Evolutionary conservation across 2,329 filamentous ascomycete species (phyloP).

Genomic region (Trichoderma harzianum): DNA sequence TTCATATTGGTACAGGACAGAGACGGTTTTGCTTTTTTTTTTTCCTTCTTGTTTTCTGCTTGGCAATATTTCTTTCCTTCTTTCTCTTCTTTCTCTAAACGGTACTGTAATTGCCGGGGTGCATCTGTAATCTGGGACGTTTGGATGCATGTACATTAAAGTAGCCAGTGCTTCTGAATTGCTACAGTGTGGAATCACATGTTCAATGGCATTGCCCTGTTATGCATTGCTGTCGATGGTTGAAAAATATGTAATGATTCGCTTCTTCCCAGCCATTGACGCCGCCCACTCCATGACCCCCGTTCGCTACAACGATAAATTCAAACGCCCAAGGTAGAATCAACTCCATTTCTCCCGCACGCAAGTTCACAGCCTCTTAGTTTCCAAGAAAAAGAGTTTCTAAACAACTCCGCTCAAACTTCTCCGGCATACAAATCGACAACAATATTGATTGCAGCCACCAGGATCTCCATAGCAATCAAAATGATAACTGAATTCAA

Average conservation of each 20-base stretch:
- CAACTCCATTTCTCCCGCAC: background rate
- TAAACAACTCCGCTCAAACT: constrained; percentile 11
- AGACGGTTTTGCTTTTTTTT: background rate
- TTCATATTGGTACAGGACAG: background rate
- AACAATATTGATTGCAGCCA: constrained; percentile 89
- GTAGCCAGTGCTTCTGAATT: background rate
- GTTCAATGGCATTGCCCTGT: background rate
- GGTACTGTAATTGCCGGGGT: background rate
- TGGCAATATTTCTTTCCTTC: background rate
- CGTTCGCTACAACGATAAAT: background rate
- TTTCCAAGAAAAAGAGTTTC: background rate
- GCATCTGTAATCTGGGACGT: constrained; percentile 1
- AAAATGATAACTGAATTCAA: constrained; percentile 77
- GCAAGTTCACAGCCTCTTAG: background rate
- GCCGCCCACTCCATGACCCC: background rate
- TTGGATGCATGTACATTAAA: constrained; percentile 10
- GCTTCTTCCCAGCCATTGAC: constrained; percentile 5
- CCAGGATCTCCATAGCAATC: constrained; percentile 91
- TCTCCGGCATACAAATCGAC: constrained; percentile 75
- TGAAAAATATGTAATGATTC: background rate
- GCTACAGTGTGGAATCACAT: background rate
- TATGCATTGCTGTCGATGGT: background rate
- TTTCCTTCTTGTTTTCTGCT: background rate
- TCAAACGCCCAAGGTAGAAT: background rate
- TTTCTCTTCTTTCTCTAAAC: background rate